Evolutionary conservation across 306 rosid genomes (phyloP).

Genomic region (Lablab purpureus): DNA sequence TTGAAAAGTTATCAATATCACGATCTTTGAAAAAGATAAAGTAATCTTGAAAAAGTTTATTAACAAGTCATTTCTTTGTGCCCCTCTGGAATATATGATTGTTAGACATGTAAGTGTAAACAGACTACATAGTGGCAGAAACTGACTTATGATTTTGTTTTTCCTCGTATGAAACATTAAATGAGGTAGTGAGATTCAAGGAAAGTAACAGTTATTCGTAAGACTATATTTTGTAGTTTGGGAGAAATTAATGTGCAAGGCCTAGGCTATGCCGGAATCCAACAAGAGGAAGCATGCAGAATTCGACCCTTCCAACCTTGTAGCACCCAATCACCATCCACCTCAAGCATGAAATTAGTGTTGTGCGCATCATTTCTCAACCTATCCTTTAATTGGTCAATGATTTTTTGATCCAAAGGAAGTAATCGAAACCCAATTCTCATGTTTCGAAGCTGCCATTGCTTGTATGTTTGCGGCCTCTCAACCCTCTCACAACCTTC

Average conservation of each 20-base stretch:
- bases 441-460: slow-evolving; percentile 60
- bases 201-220: background rate
- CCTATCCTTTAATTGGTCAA: slow-evolving; percentile 41
- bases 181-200: background rate
- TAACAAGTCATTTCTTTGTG: too few species aligned
- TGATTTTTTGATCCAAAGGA: slow-evolving; percentile 49
- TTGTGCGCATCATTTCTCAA: slow-evolving; percentile 50
- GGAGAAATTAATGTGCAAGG: background rate
- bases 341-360: slow-evolving; percentile 58
- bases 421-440: slow-evolving; percentile 62
- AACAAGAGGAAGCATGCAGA: slow-evolving; percentile 65
- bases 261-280: slow-evolving; percentile 58
- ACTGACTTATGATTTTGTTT: background rate
- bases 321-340: slow-evolving; percentile 64
- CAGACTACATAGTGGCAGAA: background rate
- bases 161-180: background rate
- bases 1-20: too few species aligned
- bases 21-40: too few species aligned
- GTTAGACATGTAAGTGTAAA: background rate
- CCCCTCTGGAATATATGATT: too few species aligned
- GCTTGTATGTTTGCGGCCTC: slow-evolving; percentile 73
- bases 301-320: slow-evolving; percentile 82
- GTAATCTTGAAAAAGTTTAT: too few species aligned
- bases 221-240: background rate
- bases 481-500: slow-evolving; percentile 71